These are phyloP conservation scores for Areca catechu DNA, from an alignment of 176 grass and related monocot genomes.

Conservation along the genomic window DNA sequence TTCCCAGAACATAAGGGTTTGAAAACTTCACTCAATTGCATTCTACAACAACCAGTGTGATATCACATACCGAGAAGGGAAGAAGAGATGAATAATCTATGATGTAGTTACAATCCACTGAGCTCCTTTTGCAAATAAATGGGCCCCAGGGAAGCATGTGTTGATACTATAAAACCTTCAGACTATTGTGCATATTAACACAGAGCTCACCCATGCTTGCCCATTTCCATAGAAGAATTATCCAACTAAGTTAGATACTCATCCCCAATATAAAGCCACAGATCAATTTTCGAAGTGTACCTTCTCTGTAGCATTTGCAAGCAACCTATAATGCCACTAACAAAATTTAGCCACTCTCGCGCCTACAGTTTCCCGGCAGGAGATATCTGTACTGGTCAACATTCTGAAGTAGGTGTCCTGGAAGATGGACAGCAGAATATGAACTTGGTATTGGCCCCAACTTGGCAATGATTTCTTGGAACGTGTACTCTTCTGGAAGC, in stretches of 20 bases:
- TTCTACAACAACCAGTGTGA: slow-evolving; percentile 34
- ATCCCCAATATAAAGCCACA: slow-evolving; percentile 23
- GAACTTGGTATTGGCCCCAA: slow-evolving; percentile 63
- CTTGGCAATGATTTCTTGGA: slow-evolving; percentile 87
- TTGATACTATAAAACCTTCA: slow-evolving; percentile 28
- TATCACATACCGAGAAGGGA: slow-evolving; percentile 52
- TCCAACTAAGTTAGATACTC: slow-evolving; percentile 37
- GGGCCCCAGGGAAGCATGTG: slow-evolving; percentile 25
- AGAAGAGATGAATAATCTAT: slow-evolving; percentile 33
- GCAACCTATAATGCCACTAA: slow-evolving; percentile 6
- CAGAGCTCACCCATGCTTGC: slow-evolving; percentile 17
- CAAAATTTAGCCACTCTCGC: slow-evolving; percentile 56
- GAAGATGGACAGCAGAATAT: slow-evolving; percentile 75
- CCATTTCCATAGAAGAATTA: slow-evolving; percentile 14
- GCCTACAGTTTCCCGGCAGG: slow-evolving; percentile 55
- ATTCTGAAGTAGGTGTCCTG: slow-evolving; percentile 54
- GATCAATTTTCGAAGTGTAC: slow-evolving; percentile 10
- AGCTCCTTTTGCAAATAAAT: slow-evolving; percentile 37
- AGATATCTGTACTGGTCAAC: slow-evolving; percentile 63
- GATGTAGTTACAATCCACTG: slow-evolving; percentile 28
- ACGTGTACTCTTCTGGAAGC: slow-evolving; percentile 86
- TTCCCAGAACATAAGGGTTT: background rate
- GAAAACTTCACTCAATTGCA: slow-evolving; percentile 15
- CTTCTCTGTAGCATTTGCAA: background rate
- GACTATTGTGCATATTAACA: slow-evolving; percentile 26